phyloP scores from a whole-genome alignment of 306 rosid genomes.

The Dalbergia oliveri region DNA sequence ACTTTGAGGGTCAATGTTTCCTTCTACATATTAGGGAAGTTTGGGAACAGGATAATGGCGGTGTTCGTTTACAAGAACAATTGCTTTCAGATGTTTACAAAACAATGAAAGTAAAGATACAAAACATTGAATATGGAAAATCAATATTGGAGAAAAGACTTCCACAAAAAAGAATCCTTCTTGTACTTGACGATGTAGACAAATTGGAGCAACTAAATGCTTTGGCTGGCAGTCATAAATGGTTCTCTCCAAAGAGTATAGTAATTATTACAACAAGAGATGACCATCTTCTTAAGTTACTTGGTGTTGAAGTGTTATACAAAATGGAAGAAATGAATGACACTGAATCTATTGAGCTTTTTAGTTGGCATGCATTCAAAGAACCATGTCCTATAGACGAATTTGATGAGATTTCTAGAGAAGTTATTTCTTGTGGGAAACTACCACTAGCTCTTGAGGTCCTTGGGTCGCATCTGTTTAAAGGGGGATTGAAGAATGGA shows the following conservation, averaged over 20 bases:
- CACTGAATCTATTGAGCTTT: conserved; percentile 37
- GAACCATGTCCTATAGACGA: neutral
- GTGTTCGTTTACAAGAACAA: neutral
- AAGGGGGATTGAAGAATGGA: neutral
- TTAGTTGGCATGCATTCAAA: conserved; percentile 50
- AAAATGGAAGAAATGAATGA: neutral
- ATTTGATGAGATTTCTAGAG: neutral
- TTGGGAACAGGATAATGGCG: neutral
- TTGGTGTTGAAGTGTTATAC: neutral
- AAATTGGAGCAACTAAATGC: conserved; percentile 3
- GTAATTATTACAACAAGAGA: conserved; percentile 41
- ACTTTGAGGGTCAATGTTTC: neutral
- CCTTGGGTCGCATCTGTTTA: conserved; percentile 24
- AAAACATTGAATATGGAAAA: neutral
- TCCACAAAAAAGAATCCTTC: neutral
- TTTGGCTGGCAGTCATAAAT: conserved; percentile 31
- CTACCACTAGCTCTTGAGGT: conserved; percentile 44
- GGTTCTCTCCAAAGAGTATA: conserved; percentile 31
- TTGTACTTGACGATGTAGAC: conserved; percentile 41
- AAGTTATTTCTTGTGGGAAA: conserved; percentile 7
- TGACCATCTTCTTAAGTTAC: neutral
- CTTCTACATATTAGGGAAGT: neutral
- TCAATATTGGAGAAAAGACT: conserved; percentile 2
- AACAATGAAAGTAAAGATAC: neutral
- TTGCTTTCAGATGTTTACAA: conserved; percentile 1